Conservation (phyloP, 116 monocot genomes). For the Phalaenopsis hybrid region DNA sequence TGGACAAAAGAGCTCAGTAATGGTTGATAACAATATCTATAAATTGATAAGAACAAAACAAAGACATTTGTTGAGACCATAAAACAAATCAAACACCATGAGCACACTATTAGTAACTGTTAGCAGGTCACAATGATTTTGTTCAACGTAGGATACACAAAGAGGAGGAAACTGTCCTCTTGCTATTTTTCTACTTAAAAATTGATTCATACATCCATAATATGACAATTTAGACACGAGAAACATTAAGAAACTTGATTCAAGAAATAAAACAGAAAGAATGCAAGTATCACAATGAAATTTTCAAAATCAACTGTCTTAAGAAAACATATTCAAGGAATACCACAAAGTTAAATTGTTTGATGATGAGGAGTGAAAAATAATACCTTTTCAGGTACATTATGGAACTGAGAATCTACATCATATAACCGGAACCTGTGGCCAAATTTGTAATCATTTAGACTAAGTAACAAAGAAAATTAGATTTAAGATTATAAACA, state of each 20-base stretch:
- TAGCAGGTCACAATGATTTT: not conserved
- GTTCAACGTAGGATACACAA: not conserved
- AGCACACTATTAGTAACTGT: not conserved
- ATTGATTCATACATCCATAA: not conserved
- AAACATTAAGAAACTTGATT: not conserved
- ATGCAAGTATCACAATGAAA: not conserved
- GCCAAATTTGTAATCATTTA: conserved; percentile 15
- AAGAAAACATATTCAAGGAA: not conserved
- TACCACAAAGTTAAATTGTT: not conserved
- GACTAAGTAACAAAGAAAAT: conserved; percentile 3
- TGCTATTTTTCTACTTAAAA: not conserved
- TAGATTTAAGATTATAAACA: not conserved
- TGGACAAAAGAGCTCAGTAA: not conserved
- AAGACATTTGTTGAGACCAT: not conserved
- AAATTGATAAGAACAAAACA: not conserved
- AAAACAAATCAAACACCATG: not conserved
- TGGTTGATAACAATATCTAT: not conserved
- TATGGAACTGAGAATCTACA: conserved; percentile 71
- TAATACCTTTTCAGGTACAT: conserved; percentile 66
- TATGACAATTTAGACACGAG: not conserved
- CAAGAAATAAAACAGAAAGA: not conserved
- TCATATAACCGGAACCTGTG: conserved; percentile 85
- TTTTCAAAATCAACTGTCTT: not conserved
- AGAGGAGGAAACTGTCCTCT: not conserved
- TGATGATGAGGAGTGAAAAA: not conserved